Evolutionary conservation across 352 stramenopile species (phyloP).

Genomic region (Phytophthora nicotianae): DNA sequence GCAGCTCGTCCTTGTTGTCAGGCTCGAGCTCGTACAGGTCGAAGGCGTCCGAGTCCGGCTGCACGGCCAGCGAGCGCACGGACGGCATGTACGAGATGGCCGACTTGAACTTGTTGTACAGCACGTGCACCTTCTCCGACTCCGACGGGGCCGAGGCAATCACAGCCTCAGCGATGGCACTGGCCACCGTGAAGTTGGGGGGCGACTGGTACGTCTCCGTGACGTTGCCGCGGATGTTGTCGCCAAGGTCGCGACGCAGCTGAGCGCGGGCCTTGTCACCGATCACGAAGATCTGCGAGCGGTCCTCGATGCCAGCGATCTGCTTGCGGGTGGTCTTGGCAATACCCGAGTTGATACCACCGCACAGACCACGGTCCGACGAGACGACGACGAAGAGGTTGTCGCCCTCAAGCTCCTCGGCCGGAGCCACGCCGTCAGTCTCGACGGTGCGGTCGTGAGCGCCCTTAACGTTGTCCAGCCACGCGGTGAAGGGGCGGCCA

Average conservation of each 20-base stretch:
- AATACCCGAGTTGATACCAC: slow-evolving; percentile 98
- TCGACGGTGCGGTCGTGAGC: slow-evolving; percentile 84
- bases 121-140: slow-evolving; percentile 94
- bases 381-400: slow-evolving; percentile 95
- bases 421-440: slow-evolving; percentile 83
- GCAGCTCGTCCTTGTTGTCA: slow-evolving; percentile 97
- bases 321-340: slow-evolving; percentile 90
- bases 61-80: slow-evolving; percentile 79
- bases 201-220: slow-evolving; percentile 82
- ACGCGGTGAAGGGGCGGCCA: slow-evolving; percentile 84
- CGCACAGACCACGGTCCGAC: slow-evolving; percentile 98
- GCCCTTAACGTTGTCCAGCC: slow-evolving; percentile 83
- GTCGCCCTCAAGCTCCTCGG: slow-evolving; percentile 86
- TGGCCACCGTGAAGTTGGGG: slow-evolving; percentile 94
- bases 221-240: slow-evolving; percentile 73
- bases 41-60: slow-evolving; percentile 68
- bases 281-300: slow-evolving; percentile 93
- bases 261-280: slow-evolving; percentile 97
- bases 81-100: slow-evolving; percentile 95
- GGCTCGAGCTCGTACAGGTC: slow-evolving; percentile 98
- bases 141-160: slow-evolving; percentile 76
- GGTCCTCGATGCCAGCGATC: slow-evolving; percentile 68
- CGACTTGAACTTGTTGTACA: slow-evolving; percentile 98
- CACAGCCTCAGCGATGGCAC: slow-evolving; percentile 89
- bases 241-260: slow-evolving; percentile 84